These are phyloP conservation scores for Dissoconium aciculare DNA, from an alignment of 2,329 filamentous ascomycete genomes.

Conservation along the genomic window DNA sequence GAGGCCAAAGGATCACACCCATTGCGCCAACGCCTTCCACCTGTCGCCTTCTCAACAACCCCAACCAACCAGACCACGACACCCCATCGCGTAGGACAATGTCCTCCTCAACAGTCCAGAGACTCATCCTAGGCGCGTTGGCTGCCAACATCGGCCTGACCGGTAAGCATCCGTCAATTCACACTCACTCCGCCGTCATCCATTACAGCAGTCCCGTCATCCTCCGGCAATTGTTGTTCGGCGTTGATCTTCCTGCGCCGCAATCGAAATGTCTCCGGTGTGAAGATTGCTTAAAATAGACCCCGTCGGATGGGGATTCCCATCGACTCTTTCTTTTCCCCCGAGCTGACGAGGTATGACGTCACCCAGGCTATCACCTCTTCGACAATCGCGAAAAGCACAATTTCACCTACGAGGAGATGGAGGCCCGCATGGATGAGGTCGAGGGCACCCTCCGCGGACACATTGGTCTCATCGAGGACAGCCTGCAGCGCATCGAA, in stretches of 20 bases:
- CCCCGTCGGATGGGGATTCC: background rate
- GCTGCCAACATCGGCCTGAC: background rate
- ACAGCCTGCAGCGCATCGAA: constrained; percentile 32
- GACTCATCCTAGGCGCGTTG: background rate
- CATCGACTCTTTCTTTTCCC: background rate
- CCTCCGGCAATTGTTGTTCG: too few species aligned
- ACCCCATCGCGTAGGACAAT: too few species aligned
- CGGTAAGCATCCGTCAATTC: background rate
- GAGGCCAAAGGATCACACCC: too few species aligned
- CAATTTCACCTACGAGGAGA: constrained; percentile 25
- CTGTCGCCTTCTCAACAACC: too few species aligned
- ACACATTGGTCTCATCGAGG: constrained; percentile 35
- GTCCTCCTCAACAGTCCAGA: too few species aligned
- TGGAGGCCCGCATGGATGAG: constrained; percentile 35
- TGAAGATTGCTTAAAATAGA: background rate
- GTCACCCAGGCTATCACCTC: background rate
- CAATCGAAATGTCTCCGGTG: too few species aligned
- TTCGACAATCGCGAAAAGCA: background rate
- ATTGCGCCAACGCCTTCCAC: too few species aligned
- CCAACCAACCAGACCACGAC: too few species aligned
- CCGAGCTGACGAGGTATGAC: background rate
- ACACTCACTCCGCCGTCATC: background rate
- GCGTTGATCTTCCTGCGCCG: too few species aligned
- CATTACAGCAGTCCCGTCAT: background rate
- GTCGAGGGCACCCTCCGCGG: constrained; percentile 34